These are phyloP conservation scores for Populus tremula DNA, from an alignment of 345 rosid species.

Conservation along the genomic window DNA sequence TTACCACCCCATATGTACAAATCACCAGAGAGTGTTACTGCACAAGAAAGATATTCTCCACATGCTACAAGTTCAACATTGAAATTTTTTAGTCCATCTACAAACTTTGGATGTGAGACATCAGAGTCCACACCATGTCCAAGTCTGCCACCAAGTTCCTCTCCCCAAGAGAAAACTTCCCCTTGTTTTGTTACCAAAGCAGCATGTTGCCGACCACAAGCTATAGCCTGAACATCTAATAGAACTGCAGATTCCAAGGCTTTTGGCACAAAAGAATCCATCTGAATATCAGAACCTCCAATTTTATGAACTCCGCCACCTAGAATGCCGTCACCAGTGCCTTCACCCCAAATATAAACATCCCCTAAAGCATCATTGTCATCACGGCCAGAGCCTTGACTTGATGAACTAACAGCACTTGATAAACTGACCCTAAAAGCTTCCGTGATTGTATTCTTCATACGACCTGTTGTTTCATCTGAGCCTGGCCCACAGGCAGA, in stretches of 20 bases:
- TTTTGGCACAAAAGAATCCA: constrained; percentile 26
- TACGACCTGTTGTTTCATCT: constrained; percentile 30
- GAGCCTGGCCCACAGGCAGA: constrained; percentile 35
- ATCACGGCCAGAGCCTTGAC: constrained; percentile 29
- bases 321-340: constrained; percentile 17
- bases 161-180: constrained; percentile 26
- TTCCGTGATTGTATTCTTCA: constrained; percentile 23
- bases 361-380: constrained; percentile 25
- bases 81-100: constrained; percentile 40
- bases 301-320: constrained; percentile 21
- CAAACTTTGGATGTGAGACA: constrained; percentile 54
- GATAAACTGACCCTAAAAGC: constrained; percentile 49
- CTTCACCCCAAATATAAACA: constrained; percentile 28
- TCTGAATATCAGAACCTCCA: constrained; percentile 14
- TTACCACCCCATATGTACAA: constrained; percentile 72
- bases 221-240: constrained; percentile 22
- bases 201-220: constrained; percentile 23
- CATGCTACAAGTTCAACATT: constrained; percentile 61
- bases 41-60: constrained; percentile 71
- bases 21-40: constrained; percentile 63
- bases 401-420: constrained; percentile 41
- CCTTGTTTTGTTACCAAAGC: constrained; percentile 22
- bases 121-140: constrained; percentile 59
- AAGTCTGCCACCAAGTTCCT: constrained; percentile 43
- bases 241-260: constrained; percentile 23